Conservation (phyloP, 1,139 yeast genomes). For the Hyphopichia pseudoburtonii region DNA sequence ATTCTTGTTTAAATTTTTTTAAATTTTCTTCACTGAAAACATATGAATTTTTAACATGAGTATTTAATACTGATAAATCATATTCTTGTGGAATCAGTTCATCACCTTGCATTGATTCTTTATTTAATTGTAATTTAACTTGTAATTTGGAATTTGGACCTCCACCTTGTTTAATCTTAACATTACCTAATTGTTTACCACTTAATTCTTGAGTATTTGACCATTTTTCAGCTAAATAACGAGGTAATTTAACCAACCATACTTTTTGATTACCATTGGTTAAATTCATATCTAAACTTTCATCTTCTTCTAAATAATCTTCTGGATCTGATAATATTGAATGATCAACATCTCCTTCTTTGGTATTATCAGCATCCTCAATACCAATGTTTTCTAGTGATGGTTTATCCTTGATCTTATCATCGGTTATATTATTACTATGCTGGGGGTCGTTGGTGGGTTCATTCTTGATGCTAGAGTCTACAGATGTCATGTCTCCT, state of each 20-base stretch:
- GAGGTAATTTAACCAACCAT: slow-evolving; percentile 91
- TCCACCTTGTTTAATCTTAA: slow-evolving; percentile 60
- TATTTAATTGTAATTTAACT: slow-evolving; percentile 58
- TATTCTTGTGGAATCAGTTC: slow-evolving; percentile 77
- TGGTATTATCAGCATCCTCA: slow-evolving; percentile 9
- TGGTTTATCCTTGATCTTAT: no score
- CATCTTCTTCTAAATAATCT: slow-evolving; percentile 52
- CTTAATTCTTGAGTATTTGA: slow-evolving; percentile 57
- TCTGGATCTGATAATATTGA: slow-evolving; percentile 47
- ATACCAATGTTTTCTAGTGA: no score
- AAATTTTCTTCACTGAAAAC: slow-evolving; percentile 90
- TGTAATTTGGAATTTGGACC: slow-evolving; percentile 45
- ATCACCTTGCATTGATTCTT: slow-evolving; percentile 26
- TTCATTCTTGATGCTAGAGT: background rate
- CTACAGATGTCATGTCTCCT: background rate
- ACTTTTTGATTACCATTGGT: slow-evolving; percentile 61
- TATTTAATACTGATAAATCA: slow-evolving; percentile 74
- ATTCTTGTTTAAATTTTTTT: slow-evolving; percentile 61
- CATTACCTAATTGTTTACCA: slow-evolving; percentile 80
- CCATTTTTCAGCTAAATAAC: slow-evolving; percentile 84
- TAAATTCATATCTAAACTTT: slow-evolving; percentile 64
- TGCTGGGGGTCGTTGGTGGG: no score
- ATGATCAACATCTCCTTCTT: slow-evolving; percentile 27
- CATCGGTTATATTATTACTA: no score
- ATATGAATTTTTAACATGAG: slow-evolving; percentile 78